Evolutionary conservation across 192 early-diverging fungal species (phyloP), one percentile per base, ranked within the genome.

Genomic region (Coemansia sp.): DNA sequence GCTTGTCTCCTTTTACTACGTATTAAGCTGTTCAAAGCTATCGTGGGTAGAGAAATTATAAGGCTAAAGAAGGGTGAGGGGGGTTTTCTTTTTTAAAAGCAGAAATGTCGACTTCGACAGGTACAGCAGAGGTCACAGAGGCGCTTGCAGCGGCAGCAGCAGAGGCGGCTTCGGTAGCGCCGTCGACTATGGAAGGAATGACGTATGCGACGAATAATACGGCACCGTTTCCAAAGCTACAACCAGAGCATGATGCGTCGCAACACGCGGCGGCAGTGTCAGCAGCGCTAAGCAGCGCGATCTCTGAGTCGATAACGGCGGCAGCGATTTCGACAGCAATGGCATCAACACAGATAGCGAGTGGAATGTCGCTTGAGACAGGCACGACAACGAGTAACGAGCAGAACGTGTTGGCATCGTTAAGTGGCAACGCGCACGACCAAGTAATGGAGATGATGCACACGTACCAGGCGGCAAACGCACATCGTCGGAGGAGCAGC

Each of bases 401-500:
- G 36, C 51, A 62, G 5, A 54, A 42, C 56, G 66, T 72, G 4
- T 53, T 80, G 33, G 66, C 61, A 21, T 65, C 78, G 17, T 27
- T 80, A 31, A 60, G 66, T 31, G 67, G 52, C 2, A 67, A 55
- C 10, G 65, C 78, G 6, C 78, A 67, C 51, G 73, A 81, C 53
- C 78, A 75, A 32, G 74, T 74, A 5, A 36, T 81, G 60, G 78
- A 81, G 67, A 82, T 82, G 22, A 77, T 82, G 71, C 63, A 59
- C 59, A 65, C 75, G 61, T 74, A 77, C 50, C 73, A 75, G 46
- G 59, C 63, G 29, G 64, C 70, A 19, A 70, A 71, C 59, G 60
- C 80, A 11, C 74, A 75, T 30, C 67, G 80, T 1, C 67, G 80
- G 59, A 64, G 80, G 54, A 82, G 80, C 59, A 77, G 75, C 31